phyloP scores from a whole-genome alignment of 129 eudicot genomes.

The Flaveria linearis region DNA sequence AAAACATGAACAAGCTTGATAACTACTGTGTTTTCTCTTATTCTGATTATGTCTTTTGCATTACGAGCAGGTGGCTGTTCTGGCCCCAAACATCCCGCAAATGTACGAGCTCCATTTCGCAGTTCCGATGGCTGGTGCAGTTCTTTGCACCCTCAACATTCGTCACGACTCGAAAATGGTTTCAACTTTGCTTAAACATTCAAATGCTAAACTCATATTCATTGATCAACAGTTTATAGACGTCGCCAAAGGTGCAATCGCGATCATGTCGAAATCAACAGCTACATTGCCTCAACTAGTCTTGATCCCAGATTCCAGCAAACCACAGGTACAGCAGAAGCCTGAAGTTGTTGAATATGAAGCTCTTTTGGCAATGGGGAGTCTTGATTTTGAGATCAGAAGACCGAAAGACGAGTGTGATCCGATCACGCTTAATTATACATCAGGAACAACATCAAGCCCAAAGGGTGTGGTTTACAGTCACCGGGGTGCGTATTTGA shows the following conservation, averaged over 20 bases:
- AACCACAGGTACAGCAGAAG: not conserved
- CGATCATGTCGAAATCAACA: constrained; percentile 36
- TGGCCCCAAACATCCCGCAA: constrained; percentile 54
- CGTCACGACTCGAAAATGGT: constrained; percentile 49
- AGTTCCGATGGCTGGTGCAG: constrained; percentile 48
- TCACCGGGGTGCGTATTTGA: constrained; percentile 64
- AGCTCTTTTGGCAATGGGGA: constrained; percentile 40
- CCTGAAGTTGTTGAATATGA: constrained; percentile 34
- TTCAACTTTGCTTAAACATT: constrained; percentile 43
- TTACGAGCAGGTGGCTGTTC: constrained; percentile 41
- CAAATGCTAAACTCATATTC: constrained; percentile 43
- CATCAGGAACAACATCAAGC: constrained; percentile 39
- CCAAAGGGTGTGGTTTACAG: constrained; percentile 52
- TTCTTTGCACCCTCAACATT: constrained; percentile 48
- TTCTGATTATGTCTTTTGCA: not conserved
- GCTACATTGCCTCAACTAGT: constrained; percentile 34
- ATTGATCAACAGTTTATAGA: constrained; percentile 46
- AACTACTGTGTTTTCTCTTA: not conserved
- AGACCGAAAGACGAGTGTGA: constrained; percentile 53
- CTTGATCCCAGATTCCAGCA: constrained; percentile 35
- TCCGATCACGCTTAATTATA: constrained; percentile 47
- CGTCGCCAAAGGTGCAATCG: constrained; percentile 40
- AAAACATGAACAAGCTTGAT: not conserved
- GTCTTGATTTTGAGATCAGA: constrained; percentile 40
- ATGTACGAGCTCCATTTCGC: constrained; percentile 47